Evolutionary conservation across 805 yeast genomes (phyloP), one percentile per base, ranked within the genome.

Genomic region (Candida peoriensis): DNA sequence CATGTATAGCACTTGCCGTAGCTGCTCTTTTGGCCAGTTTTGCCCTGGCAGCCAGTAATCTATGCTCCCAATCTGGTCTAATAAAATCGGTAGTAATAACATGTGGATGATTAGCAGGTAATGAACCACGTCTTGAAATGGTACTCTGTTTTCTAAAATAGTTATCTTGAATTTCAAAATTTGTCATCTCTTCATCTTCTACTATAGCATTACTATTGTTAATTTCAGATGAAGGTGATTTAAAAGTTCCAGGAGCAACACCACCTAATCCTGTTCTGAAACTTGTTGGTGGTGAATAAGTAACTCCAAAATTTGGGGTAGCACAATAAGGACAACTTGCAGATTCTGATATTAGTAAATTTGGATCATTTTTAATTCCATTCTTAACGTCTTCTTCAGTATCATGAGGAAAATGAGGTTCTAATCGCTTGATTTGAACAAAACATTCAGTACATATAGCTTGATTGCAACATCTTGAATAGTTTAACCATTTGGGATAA

Each of bases 371-470:
- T 29, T 57, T 54, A 10, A 52, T 47, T 19, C 54, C 57, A 22
- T 59, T 61, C 32, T 47, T 46, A 14, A 53, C 52, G 19, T 52
- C 41, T n/a, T 52, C 51, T 16, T 60, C 58, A 32, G 71, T 76
- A 44, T 81, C 90, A 53, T 87, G 94, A 2, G 96, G 96, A 22
- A 88, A 86, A 60, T 90, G 97, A 0, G 98, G 97, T 9, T 86
- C 95, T 22, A 78, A 63, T 34, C 98, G 72, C 57, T 85, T 87
- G 55, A 90, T 88, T 58, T 90, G 97, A 9, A 90, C 97, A 71
- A 90, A 93, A 55, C 98, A 90, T 60, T 90, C 97, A 2, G 96
- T 74, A 61, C 98, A 93, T 15, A 90, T 88, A 2, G 95, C 89
- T 57, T 90, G 97, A 32, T 74, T 73, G 57, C 98, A 90, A 58